phyloP scores from a whole-genome alignment of 148 eudicot genomes.

The Chenopodium berlandieri region DNA sequence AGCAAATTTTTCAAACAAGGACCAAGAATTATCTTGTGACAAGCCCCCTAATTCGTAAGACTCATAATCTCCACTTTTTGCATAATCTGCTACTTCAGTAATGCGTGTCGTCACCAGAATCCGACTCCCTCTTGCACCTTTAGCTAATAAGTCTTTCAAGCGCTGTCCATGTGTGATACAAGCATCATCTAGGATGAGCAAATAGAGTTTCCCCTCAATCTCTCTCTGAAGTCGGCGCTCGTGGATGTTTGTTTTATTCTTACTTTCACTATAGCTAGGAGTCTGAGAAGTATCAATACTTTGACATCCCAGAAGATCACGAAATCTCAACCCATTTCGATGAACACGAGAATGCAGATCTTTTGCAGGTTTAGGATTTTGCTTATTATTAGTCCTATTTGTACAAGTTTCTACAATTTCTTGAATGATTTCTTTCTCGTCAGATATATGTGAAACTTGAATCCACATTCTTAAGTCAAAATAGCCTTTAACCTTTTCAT shows the following conservation, averaged over 20 bases:
- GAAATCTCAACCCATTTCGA: not conserved
- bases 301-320: conserved; percentile 26
- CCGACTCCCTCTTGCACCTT: conserved; percentile 25
- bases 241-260: not conserved
- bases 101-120: conserved; percentile 23
- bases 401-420: conserved; percentile 25
- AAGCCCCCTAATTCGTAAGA: conserved; percentile 14
- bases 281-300: not conserved
- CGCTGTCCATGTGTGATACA: conserved; percentile 10
- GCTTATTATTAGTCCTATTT: conserved; percentile 5
- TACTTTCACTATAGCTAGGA: not conserved
- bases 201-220: conserved; percentile 27
- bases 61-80: not conserved
- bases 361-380: not conserved
- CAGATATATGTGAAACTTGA: conserved; percentile 8
- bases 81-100: not conserved
- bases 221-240: conserved; percentile 24
- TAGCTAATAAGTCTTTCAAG: conserved; percentile 16
- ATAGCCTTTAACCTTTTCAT: conserved; percentile 24
- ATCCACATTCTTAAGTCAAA: conserved; percentile 32
- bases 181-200: conserved; percentile 33
- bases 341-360: not conserved
- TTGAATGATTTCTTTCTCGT: conserved; percentile 24
- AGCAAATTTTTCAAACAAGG: conserved; percentile 14
- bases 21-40: not conserved